Conservation (phyloP, 2,329 filamentous ascomycete species). For the Mariannaea elegans region DNA sequence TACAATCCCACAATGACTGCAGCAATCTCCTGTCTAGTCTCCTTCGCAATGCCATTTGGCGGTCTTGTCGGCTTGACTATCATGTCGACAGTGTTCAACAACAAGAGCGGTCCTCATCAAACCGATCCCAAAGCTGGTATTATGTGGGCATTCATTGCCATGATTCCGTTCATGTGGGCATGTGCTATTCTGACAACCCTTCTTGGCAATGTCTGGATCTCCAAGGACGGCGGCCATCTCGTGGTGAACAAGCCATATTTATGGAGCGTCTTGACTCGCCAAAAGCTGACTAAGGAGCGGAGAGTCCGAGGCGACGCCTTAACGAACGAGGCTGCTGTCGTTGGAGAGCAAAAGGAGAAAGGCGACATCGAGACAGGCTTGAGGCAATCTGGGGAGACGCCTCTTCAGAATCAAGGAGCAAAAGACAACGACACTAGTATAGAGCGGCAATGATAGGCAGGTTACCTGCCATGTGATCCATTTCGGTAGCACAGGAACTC, state of each 20-base stretch:
- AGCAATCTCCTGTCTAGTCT: neutral
- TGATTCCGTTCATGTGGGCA: neutral
- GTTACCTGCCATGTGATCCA: no score
- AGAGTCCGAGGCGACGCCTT: no score
- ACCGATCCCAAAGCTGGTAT: neutral
- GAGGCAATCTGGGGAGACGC: no score
- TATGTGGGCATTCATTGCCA: neutral
- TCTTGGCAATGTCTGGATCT: neutral
- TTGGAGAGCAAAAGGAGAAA: no score
- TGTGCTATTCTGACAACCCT: neutral
- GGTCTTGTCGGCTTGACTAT: neutral
- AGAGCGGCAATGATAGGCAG: no score
- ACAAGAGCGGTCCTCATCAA: neutral
- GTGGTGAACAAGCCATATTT: neutral
- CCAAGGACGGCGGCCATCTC: neutral
- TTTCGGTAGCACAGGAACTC: no score
- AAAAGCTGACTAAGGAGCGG: no score
- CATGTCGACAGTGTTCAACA: neutral
- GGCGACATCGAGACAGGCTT: no score
- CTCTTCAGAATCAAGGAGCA: no score
- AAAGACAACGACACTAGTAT: no score
- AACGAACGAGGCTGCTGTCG: no score
- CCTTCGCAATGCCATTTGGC: neutral
- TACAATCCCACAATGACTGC: neutral
- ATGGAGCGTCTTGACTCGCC: neutral